Evolutionary conservation across 371 early-diverging fungal genomes (phyloP).

Genomic region (Zychaea mexicana): DNA sequence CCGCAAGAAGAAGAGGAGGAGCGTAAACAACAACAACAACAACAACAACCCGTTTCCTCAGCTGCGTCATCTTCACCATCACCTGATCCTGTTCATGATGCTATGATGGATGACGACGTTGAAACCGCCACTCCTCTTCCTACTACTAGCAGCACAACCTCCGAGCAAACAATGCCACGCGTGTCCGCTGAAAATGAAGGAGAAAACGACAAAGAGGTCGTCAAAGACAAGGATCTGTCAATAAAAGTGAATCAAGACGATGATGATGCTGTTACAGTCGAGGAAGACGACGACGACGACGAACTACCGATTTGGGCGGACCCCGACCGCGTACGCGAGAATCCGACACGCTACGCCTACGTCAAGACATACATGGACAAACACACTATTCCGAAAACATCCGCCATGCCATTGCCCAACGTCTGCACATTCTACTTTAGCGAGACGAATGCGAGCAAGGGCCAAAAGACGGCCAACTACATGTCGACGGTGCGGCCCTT

Average conservation of each 20-base stretch:
- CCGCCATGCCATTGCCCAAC: conserved; percentile 22
- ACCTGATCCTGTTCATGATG: background rate
- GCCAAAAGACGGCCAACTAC: conserved; percentile 39
- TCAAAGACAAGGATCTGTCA: background rate
- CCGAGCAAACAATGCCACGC: no score
- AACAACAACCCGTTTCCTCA: background rate
- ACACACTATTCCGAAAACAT: conserved; percentile 13
- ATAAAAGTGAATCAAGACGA: background rate
- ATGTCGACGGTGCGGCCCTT: conserved; percentile 47
- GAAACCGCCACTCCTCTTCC: background rate
- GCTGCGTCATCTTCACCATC: background rate
- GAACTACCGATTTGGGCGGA: conserved; percentile 42
- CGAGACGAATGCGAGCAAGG: conserved; percentile 44
- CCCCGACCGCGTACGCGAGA: conserved; percentile 29
- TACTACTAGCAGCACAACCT: no score
- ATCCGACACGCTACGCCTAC: conserved; percentile 32
- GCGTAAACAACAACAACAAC: no score
- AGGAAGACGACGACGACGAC: background rate
- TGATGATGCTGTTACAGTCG: no score
- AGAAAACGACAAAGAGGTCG: conserved; percentile 9
- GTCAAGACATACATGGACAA: conserved; percentile 26
- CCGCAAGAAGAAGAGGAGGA: background rate
- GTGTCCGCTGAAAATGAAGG: background rate
- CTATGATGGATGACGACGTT: background rate
- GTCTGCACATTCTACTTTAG: conserved; percentile 50